A percentile compares a stretch with the other conserved stretches of the same genome.
Evolutionary conservation across 176 grass and related monocot genomes (phyloP).

Genomic region (Puccinellia tenuiflora): DNA sequence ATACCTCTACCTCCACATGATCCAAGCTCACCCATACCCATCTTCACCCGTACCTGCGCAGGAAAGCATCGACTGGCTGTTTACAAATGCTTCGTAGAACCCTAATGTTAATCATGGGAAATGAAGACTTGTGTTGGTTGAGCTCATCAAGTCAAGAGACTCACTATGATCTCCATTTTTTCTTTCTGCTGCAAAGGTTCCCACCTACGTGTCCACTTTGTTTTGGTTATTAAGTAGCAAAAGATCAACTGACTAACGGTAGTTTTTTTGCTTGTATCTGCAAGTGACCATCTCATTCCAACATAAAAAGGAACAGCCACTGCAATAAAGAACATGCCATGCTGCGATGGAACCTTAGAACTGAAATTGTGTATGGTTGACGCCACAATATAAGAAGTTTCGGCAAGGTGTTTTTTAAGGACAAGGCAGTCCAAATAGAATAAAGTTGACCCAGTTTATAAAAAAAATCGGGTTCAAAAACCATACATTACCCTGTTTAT

Average conservation of each 20-base stretch:
- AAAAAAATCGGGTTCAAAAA: no score
- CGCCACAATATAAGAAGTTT: no score
- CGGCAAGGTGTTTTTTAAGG: no score
- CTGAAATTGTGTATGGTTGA: no score
- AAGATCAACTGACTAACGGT: neutral
- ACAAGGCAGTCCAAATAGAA: no score
- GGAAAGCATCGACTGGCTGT: neutral
- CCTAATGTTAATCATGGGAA: constrained; percentile 5
- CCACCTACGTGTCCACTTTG: neutral
- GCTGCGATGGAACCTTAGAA: no score
- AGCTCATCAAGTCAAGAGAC: neutral
- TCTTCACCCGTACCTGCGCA: constrained; percentile 19
- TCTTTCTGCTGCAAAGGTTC: neutral
- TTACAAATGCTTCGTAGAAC: constrained; percentile 5
- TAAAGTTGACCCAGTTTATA: no score
- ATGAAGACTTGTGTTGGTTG: constrained; percentile 20
- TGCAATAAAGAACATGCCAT: neutral
- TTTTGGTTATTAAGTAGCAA: neutral
- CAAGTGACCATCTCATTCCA: neutral
- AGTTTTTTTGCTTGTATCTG: neutral
- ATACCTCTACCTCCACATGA: neutral
- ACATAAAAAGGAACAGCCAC: neutral
- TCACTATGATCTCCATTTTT: neutral
- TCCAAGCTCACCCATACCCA: neutral
- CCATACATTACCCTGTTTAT: no score